phyloP scores from a whole-genome alignment of 2,329 filamentous ascomycete genomes.

The Lithohypha guttulata region DNA sequence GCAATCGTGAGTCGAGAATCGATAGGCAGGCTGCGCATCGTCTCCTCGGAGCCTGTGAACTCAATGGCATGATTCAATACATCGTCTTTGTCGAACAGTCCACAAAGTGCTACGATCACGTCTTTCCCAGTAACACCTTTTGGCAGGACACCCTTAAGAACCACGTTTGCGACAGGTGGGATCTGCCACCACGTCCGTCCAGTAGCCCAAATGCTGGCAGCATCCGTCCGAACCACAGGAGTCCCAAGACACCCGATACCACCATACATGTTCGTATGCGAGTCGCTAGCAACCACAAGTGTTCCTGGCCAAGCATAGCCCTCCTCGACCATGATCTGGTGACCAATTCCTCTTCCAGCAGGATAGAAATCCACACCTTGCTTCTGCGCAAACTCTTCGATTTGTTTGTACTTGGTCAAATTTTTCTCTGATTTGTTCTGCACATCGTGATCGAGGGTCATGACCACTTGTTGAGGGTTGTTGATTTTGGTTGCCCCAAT shows the following conservation, averaged over 20 bases:
- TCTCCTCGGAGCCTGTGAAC: conserved; percentile 70
- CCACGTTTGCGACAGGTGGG: conserved; percentile 72
- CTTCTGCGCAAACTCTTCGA: conserved; percentile 67
- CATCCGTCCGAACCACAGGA: conserved; percentile 77
- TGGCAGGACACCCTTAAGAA: conserved; percentile 63
- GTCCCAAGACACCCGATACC: conserved; percentile 64
- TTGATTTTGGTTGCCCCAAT: conserved; percentile 68
- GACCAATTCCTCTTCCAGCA: conserved; percentile 71
- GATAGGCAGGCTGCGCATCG: conserved; percentile 59
- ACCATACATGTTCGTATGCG: conserved; percentile 74
- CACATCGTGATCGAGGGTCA: conserved; percentile 80
- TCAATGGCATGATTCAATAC: conserved; percentile 88
- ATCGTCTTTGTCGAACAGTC: conserved; percentile 74
- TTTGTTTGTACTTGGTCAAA: conserved; percentile 69
- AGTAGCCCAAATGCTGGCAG: conserved; percentile 75
- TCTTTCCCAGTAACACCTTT: conserved; percentile 83
- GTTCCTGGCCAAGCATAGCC: conserved; percentile 78
- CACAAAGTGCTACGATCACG: conserved; percentile 80
- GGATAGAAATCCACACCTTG: conserved; percentile 71
- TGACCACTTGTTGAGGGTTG: conserved; percentile 62
- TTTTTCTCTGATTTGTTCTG: conserved; percentile 72
- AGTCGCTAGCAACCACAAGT: conserved; percentile 60
- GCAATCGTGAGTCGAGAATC: conserved; percentile 58
- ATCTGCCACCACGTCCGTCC: conserved; percentile 79
- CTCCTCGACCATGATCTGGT: conserved; percentile 86